Evolutionary conservation across 805 yeast genomes (phyloP).

Genomic region (Candida railenensis): DNA sequence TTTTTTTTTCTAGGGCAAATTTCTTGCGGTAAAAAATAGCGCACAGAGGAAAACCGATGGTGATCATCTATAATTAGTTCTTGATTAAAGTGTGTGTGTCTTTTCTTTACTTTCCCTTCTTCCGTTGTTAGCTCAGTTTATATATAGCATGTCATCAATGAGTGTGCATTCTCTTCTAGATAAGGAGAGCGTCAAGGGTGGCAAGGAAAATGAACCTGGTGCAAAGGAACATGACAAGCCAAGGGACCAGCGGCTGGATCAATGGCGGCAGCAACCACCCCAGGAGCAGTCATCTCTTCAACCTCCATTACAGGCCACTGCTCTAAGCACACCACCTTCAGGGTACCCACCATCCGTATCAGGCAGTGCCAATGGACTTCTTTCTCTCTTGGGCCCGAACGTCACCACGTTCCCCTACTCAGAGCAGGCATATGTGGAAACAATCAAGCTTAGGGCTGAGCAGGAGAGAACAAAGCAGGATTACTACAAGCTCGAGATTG

Average conservation of each 20-base stretch:
- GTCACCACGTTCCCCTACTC: slow-evolving; percentile 53
- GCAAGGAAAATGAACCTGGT: too few species aligned
- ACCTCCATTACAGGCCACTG: neutral
- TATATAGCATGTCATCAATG: slow-evolving; percentile 22
- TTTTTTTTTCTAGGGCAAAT: neutral
- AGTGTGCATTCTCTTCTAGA: slow-evolving; percentile 43
- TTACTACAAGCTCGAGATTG: slow-evolving; percentile 62
- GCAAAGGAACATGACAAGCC: too few species aligned
- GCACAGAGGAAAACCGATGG: neutral
- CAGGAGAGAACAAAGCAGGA: slow-evolving; percentile 86
- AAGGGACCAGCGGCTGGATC: slow-evolving; percentile 4
- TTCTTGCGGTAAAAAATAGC: neutral
- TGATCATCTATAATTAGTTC: neutral
- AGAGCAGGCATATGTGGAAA: slow-evolving; percentile 56
- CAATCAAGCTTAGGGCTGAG: slow-evolving; percentile 60
- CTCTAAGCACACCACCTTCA: neutral
- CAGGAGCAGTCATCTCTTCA: neutral
- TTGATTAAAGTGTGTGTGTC: too few species aligned
- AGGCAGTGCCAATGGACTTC: slow-evolving; percentile 9
- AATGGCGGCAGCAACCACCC: neutral
- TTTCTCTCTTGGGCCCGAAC: slow-evolving; percentile 51
- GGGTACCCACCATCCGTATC: neutral
- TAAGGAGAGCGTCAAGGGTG: slow-evolving; percentile 9
- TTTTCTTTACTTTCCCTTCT: neutral
- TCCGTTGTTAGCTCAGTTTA: neutral